phyloP scores from a whole-genome alignment of 331 rosid genomes.

The Spiraea crenata region DNA sequence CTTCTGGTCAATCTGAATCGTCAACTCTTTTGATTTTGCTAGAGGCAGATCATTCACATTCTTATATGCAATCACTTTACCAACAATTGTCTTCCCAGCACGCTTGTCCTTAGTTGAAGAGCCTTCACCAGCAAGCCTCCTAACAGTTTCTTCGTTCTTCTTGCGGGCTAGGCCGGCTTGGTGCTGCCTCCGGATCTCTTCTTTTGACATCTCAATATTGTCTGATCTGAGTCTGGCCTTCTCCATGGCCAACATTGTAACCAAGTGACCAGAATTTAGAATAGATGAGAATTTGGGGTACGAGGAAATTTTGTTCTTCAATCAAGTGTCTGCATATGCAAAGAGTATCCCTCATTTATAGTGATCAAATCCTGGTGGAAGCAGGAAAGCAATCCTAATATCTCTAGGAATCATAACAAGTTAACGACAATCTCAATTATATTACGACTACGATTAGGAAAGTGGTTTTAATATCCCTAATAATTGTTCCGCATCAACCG shows the following conservation, averaged over 20 bases:
- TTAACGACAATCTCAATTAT: too few relatives aligned
- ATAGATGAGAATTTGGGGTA: too few relatives aligned
- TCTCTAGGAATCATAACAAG: too few relatives aligned
- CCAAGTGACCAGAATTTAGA: too few relatives aligned
- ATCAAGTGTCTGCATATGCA: too few relatives aligned
- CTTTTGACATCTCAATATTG: conserved; percentile 73
- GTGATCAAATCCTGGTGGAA: too few relatives aligned
- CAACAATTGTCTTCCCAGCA: conserved; percentile 33
- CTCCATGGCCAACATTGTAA: conserved; percentile 48
- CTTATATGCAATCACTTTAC: conserved; percentile 70
- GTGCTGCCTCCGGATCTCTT: conserved; percentile 76
- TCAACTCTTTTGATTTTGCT: conserved; percentile 47
- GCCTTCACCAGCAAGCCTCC: conserved; percentile 82
- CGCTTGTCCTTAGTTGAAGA: conserved; percentile 39
- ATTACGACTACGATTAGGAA: too few relatives aligned
- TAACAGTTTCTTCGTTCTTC: conserved; percentile 84
- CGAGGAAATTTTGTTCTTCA: too few relatives aligned
- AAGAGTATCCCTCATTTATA: too few relatives aligned
- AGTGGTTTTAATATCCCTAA: conserved; percentile 36
- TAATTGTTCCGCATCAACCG: conserved; percentile 24
- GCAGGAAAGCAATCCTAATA: too few relatives aligned
- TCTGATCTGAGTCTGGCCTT: conserved; percentile 79
- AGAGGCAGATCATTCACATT: conserved; percentile 66
- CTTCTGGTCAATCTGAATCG: conserved; percentile 78
- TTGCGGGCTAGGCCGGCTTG: conserved; percentile 90